Evolutionary conservation across 2,329 filamentous ascomycete species (phyloP).

Genomic region (Pyricularia pennisetigena): DNA sequence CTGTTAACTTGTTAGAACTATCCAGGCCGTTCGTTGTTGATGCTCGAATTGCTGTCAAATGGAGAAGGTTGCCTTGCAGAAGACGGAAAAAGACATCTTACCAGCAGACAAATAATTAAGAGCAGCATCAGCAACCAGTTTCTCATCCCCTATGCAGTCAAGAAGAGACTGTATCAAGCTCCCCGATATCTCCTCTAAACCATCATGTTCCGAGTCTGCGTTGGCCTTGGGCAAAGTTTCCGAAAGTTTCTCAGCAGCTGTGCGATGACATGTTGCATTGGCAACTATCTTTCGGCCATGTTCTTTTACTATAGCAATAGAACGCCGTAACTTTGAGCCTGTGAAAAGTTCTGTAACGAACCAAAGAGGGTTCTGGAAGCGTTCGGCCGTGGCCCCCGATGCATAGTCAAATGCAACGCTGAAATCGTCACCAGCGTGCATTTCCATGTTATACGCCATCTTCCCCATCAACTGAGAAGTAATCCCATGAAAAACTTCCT

Average conservation of each 20-base stretch:
- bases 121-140: slow-evolving; percentile 53
- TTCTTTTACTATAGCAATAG: slow-evolving; percentile 31
- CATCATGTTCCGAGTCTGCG: slow-evolving; percentile 1
- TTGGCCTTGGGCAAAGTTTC: background rate
- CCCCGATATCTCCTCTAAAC: slow-evolving; percentile 34
- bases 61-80: background rate
- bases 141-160: slow-evolving; percentile 41
- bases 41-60: background rate
- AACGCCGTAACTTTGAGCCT: slow-evolving; percentile 32
- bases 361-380: slow-evolving; percentile 59
- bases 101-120: slow-evolving; percentile 57
- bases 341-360: slow-evolving; percentile 45
- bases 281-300: slow-evolving; percentile 50
- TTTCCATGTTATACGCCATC: slow-evolving; percentile 62
- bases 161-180: slow-evolving; percentile 52
- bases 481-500: slow-evolving; percentile 51
- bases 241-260: background rate
- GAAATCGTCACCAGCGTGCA: slow-evolving; percentile 51
- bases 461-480: slow-evolving; percentile 58
- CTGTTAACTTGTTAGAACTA: slow-evolving; percentile 15
- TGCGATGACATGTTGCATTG: slow-evolving; percentile 16
- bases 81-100: slow-evolving; percentile 8
- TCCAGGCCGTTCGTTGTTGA: background rate
- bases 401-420: slow-evolving; percentile 52
- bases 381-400: slow-evolving; percentile 47